Base-by-base conservation (phyloP, 257 asterid species). In the Agastache rugosa region DNA sequence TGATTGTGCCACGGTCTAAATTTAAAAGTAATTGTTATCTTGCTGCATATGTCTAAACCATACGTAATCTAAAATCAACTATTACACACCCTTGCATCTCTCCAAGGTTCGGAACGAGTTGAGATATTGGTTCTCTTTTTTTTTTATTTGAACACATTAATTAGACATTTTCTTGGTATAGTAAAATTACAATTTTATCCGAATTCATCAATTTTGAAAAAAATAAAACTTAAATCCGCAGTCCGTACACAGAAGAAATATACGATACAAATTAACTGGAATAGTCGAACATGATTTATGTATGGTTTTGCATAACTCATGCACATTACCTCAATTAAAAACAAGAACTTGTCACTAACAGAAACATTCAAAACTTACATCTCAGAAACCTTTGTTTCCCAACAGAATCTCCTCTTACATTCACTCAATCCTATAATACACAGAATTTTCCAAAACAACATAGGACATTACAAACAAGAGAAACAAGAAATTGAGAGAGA, bases 351-450 rank as follows among this genome's bases (percentile, higher is more conserved):
- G 58, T 50, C 25, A 59, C 42, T 34, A 42, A 17, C 71, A 42
- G 2, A 42, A 20, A 42, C 4, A 44, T 41, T 65, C 39, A 65
- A 7, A 65, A 42, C 19, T 65, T 20, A 7, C 19, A 54, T 56
- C 44, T 71, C 12, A 56, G 45, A 41, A 58, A 71, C 76, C 59
- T 11, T 60, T 34, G 63, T 19, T 70, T 54, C 41, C 67, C 53
- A 55, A 37, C 66, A 69, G 2, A 69, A 53, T 19, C 44, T 29
- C 56, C 22, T n/a, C 44, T 67, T 47, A 29, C 63, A 53, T 69
- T 69, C 74, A 69, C 44, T 20, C 64, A 53, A 34, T 20, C 25
- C 51, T 47, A 34, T 17, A 34, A 54, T 55, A 71, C 48, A 71
- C 67, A 39, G 4, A 39, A 39, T 42, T 56, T 41, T 22, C 12